phyloP scores from a whole-genome alignment of 345 rosid species.

The Psidium guajava region DNA sequence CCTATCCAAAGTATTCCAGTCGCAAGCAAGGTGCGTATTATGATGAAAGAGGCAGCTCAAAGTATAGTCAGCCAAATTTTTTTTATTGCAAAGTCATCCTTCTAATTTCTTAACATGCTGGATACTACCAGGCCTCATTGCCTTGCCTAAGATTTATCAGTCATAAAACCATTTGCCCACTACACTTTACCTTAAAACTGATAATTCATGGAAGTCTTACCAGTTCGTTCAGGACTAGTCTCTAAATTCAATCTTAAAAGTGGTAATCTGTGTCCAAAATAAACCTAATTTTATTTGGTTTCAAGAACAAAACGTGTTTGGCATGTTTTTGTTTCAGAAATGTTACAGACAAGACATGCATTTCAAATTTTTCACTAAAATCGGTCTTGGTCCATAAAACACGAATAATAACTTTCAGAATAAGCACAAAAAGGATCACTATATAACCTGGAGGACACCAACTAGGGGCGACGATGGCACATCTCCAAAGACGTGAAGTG shows the following conservation, averaged over 20 bases:
- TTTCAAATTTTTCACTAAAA: not conserved
- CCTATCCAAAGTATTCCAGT: not conserved
- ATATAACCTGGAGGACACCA: constrained; percentile 38
- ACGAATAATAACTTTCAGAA: not conserved
- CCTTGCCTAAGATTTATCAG: not conserved
- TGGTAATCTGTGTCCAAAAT: not conserved
- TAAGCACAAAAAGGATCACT: not conserved
- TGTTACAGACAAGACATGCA: not conserved
- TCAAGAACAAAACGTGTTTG: not conserved
- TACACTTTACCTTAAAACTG: not conserved
- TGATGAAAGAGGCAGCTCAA: not conserved
- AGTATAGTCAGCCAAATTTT: not conserved
- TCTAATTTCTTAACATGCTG: not conserved
- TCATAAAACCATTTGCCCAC: not conserved
- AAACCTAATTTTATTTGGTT: not conserved
- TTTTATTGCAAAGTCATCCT: not conserved
- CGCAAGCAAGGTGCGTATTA: not conserved
- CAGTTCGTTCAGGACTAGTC: not conserved
- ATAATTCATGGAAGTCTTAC: not conserved
- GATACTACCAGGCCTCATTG: not conserved
- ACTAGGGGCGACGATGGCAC: constrained; percentile 63
- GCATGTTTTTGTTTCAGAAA: not conserved
- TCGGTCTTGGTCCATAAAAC: not conserved
- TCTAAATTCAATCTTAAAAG: not conserved
- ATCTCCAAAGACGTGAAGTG: constrained; percentile 52